Percentiles rank a stretch among this genome's conserved stretches.
phyloP scores from a whole-genome alignment of 1,284 basidiomycete species.

The Agroathelia rolfsii region DNA sequence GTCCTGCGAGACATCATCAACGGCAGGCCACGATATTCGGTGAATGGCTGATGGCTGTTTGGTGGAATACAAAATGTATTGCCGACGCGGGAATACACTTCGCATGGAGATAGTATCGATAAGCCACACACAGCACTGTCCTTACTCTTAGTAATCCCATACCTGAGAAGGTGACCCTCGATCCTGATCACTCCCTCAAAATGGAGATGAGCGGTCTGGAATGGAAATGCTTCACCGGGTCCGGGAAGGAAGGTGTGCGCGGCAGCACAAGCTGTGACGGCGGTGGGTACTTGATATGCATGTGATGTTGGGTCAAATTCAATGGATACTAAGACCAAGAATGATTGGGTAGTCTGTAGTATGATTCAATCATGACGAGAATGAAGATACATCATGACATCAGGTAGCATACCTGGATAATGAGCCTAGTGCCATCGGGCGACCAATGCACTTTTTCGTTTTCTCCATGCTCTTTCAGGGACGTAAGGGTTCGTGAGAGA shows the following conservation, averaged over 20 bases:
- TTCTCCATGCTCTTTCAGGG: constrained; percentile 72
- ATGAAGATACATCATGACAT: too few relatives aligned
- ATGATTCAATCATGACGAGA: too few relatives aligned
- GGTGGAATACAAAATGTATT: constrained; percentile 65
- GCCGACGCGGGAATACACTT: constrained; percentile 64
- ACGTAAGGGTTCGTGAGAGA: constrained; percentile 64
- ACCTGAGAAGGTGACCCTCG: constrained; percentile 69
- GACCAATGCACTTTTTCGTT: constrained; percentile 72
- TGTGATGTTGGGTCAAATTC: constrained; percentile 45
- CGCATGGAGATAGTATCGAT: constrained; percentile 6
- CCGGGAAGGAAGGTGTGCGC: constrained; percentile 65
- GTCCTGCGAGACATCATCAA: constrained; percentile 30
- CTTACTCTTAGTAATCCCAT: constrained; percentile 18
- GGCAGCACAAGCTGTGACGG: constrained; percentile 41
- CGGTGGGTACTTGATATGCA: constrained; percentile 46
- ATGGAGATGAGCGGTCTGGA: constrained; percentile 54
- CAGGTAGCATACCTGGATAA: constrained; percentile 55
- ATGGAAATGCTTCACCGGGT: constrained; percentile 64
- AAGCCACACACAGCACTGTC: constrained; percentile 1
- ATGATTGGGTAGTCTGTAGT: constrained; percentile 66
- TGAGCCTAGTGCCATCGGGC: constrained; percentile 65
- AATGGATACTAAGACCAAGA: constrained; percentile 68
- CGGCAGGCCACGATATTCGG: constrained; percentile 69
- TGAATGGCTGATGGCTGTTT: constrained; percentile 62
- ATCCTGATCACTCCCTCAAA: constrained; percentile 79